Evolutionary conservation across 345 rosid genomes (phyloP), one percentile per base, ranked within the genome.

Genomic region (Brassica nigra): DNA sequence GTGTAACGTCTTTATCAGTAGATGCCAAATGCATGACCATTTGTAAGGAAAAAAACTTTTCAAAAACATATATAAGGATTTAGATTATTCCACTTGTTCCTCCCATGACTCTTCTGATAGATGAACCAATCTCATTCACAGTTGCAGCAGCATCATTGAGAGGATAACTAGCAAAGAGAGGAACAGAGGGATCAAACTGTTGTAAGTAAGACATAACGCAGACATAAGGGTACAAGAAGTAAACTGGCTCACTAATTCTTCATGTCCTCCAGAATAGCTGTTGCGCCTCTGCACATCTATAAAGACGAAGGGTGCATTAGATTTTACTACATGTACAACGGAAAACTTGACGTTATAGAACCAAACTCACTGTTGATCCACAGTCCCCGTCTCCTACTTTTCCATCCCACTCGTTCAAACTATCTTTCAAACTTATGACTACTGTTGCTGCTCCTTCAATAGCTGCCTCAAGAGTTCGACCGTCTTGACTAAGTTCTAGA

Each of bases 371-470:
- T 0, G 96, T 95, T 62, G 98, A 92, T 57, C 99, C 99, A 83
- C 99, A 95, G 77, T 95, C 99, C 9, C 94, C 98, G 83, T 95
- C 99, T 62, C 98, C 98, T 12, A 89, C 97, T 89, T 82, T 93
- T 86, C 91, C 77, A 81, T 95, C 99, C 98, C 98, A 92, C 76
- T 90, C 97, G 78, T 95, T 92, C 84, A 95, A 85, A 82, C 84
- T 84, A 62, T 90, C 98, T 79, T 76, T 89, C 20, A 95, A 83
- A 77, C 80, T 73, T 7, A 90, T 83, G 55, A 90, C 62, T 36
- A 89, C 97, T 76, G 85, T 87, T 71, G 89, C 85, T 73, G 96
- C 98, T 66, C 93, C 95, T 83, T 89, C 89, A 72, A 95, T 90
- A 84, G 94, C 97, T 20, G 81, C 82, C 86, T 95, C 96, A 67